These are phyloP conservation scores for Babesia bovis DNA, from an alignment of 169 alveolate species.

Conservation along the genomic window DNA sequence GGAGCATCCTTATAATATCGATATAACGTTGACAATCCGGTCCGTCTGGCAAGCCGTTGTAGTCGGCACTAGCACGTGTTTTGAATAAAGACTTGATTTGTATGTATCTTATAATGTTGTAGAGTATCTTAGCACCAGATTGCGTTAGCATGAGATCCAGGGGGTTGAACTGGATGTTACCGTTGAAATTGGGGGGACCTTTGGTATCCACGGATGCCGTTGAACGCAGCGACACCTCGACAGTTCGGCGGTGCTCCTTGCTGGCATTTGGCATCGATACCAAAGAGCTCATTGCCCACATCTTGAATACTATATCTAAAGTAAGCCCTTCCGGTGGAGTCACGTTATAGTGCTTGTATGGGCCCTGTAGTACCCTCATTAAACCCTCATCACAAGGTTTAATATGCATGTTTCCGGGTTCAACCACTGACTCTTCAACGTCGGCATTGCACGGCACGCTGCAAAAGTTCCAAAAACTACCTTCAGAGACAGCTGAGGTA, in stretches of 20 bases:
- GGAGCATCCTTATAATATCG: constrained; percentile 12
- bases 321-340: constrained; percentile 48
- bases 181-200: constrained; percentile 42
- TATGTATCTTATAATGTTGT: constrained; percentile 45
- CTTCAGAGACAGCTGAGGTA: neutral
- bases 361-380: constrained; percentile 35
- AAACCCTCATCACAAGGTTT: constrained; percentile 10
- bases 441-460: constrained; percentile 1
- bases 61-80: constrained; percentile 1
- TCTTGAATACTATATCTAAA: constrained; percentile 42
- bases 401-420: neutral
- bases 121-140: constrained; percentile 32
- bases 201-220: neutral
- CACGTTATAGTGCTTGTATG: constrained; percentile 42
- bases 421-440: neutral
- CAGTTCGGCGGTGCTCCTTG: neutral
- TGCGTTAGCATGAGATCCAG: constrained; percentile 35
- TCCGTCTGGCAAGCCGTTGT: constrained; percentile 31
- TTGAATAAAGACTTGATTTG: constrained; percentile 28
- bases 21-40: constrained; percentile 27
- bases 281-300: constrained; percentile 43
- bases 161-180: constrained; percentile 21
- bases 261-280: neutral
- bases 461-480: constrained; percentile 27
- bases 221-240: constrained; percentile 20